Evolutionary conservation across 2,329 filamentous ascomycete species (phyloP).

Genomic region (Lachnellula occidentalis): DNA sequence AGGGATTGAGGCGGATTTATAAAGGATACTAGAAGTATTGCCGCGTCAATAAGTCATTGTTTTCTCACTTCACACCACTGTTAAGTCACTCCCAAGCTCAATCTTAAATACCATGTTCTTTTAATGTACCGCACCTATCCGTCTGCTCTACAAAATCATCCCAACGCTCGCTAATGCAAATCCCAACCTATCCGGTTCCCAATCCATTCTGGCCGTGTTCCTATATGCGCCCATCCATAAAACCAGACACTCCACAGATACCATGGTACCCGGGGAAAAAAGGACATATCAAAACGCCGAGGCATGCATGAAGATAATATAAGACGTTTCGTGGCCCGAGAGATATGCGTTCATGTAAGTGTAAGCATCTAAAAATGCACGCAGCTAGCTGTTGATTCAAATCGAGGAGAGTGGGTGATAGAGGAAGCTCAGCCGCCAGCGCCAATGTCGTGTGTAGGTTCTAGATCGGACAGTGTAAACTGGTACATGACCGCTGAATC

Average conservation of each 20-base stretch:
- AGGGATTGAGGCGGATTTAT: no score
- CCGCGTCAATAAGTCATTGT: no score
- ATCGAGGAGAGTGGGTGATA: no score
- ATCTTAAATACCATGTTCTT: not conserved
- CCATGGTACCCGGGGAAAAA: not conserved
- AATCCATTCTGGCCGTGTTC: no score
- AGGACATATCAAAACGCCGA: not conserved
- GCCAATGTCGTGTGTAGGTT: no score
- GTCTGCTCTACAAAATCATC: not conserved
- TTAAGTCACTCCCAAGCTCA: not conserved
- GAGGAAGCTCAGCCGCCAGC: no score
- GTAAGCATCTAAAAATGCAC: no score
- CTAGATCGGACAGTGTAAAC: not conserved
- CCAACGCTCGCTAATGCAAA: conserved; percentile 2
- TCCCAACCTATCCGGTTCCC: not conserved
- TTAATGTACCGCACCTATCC: not conserved
- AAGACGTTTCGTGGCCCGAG: not conserved
- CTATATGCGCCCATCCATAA: no score
- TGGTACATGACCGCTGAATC: not conserved
- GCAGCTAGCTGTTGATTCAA: no score
- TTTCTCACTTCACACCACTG: no score
- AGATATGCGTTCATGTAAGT: not conserved
- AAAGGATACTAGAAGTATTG: not conserved
- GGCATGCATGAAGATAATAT: not conserved
- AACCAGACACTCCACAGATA: not conserved